A percentile compares a stretch with the other conserved stretches of the same genome.
phyloP scores from a whole-genome alignment of 2,329 filamentous ascomycete species.

The Dryadomyces quercus-mongolicae region DNA sequence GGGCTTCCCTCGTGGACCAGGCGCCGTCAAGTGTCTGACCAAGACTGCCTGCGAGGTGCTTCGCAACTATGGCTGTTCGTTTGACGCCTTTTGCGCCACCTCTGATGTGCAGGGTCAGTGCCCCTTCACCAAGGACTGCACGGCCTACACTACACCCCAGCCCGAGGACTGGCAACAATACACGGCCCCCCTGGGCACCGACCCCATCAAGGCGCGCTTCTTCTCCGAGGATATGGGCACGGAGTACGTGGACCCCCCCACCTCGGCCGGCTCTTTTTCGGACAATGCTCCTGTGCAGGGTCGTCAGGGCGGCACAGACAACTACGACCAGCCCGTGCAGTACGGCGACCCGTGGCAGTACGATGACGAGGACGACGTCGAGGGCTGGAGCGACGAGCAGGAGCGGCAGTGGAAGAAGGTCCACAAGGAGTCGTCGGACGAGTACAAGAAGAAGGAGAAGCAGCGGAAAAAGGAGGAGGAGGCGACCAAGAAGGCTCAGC shows the following conservation, averaged over 20 bases:
- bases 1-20: constrained; percentile 2
- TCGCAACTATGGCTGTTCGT: neutral
- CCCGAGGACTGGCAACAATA: constrained; percentile 2
- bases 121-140: constrained; percentile 4
- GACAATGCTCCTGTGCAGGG: neutral
- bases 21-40: constrained; percentile 8
- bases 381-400: neutral
- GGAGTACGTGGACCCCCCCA: neutral
- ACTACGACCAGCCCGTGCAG: neutral
- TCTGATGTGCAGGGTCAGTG: constrained; percentile 1
- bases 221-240: neutral
- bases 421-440: neutral
- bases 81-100: neutral
- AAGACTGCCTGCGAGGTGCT: constrained; percentile 2
- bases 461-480: neutral
- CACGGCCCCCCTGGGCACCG: neutral
- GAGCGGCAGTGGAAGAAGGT: neutral
- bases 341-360: neutral
- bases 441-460: neutral
- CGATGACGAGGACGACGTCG: neutral
- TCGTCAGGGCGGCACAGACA: neutral
- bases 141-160: constrained; percentile 1
- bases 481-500: neutral
- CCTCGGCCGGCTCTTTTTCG: neutral
- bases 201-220: neutral